These are phyloP conservation scores for Amanita pseudoporphyria DNA, from an alignment of 768 basidiomycete species.

Conservation along the genomic window DNA sequence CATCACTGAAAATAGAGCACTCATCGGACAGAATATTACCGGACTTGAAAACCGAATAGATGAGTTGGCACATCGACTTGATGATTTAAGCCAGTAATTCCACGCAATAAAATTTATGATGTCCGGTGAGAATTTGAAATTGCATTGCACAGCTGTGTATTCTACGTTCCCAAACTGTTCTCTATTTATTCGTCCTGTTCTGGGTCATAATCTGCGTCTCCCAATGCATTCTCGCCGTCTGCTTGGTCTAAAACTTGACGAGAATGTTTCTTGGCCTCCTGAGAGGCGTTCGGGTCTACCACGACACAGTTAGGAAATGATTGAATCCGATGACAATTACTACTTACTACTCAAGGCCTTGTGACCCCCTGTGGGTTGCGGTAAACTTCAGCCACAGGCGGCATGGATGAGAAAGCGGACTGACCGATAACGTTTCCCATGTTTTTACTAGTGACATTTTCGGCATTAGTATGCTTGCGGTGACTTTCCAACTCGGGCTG, in stretches of 20 bases:
- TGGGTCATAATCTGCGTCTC: neutral
- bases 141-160: too few relatives aligned
- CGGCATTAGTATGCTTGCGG: neutral
- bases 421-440: conserved; percentile 2
- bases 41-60: conserved; percentile 52
- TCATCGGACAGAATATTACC: conserved; percentile 65
- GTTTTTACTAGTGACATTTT: neutral
- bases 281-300: conserved; percentile 10
- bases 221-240: neutral
- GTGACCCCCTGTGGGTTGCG: conserved; percentile 17
- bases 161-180: too few relatives aligned
- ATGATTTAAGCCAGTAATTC: conserved; percentile 22
- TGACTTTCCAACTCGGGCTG: conserved; percentile 8
- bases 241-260: conserved; percentile 6
- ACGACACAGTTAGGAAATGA: neutral
- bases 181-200: neutral
- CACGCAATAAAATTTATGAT: neutral
- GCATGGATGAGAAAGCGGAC: neutral
- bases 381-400: conserved; percentile 2
- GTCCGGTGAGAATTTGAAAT: too few relatives aligned
- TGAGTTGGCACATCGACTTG: conserved; percentile 29
- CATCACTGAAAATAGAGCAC: conserved; percentile 58
- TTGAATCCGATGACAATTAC: too few relatives aligned
- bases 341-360: conserved; percentile 20
- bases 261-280: conserved; percentile 12